These are phyloP conservation scores for Coniochaeta sp. DNA, from an alignment of 2,329 filamentous ascomycete species.

Conservation along the genomic window DNA sequence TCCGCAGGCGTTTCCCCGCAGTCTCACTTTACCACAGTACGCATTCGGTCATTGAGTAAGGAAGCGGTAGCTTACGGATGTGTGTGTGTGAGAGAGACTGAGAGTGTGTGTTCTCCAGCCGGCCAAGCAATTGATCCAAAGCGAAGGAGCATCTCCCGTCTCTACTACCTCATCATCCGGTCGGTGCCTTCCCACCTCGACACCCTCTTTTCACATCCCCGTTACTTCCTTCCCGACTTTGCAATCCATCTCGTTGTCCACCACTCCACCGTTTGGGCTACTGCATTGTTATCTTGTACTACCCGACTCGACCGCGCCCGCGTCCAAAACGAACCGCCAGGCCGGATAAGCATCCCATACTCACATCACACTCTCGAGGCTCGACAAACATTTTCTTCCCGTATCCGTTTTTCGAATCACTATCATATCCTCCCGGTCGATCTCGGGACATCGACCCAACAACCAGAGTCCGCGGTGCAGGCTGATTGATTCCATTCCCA, in stretches of 20 bases:
- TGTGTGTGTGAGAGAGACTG: too few relatives aligned
- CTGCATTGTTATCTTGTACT: background rate
- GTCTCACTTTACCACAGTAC: background rate
- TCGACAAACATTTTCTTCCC: background rate
- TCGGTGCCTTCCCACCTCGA: background rate
- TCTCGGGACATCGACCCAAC: background rate
- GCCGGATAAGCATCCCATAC: background rate
- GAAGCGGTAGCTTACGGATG: too few relatives aligned
- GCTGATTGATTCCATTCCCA: background rate
- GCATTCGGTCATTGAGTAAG: background rate
- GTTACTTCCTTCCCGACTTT: background rate
- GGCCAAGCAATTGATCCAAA: background rate
- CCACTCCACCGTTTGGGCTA: background rate
- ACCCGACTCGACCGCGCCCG: background rate
- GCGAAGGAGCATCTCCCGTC: background rate
- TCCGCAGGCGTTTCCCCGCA: background rate
- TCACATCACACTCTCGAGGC: background rate
- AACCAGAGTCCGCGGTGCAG: background rate
- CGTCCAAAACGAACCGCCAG: background rate
- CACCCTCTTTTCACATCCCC: background rate
- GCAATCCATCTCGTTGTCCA: background rate
- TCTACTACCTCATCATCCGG: background rate
- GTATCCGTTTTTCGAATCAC: background rate
- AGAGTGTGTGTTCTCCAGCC: too few relatives aligned
- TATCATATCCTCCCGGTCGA: background rate